Percentiles rank a stretch among this genome's conserved stretches.
Evolutionary conservation across 306 rosid genomes (phyloP).

Genomic region (Lathyrus aphaca): DNA sequence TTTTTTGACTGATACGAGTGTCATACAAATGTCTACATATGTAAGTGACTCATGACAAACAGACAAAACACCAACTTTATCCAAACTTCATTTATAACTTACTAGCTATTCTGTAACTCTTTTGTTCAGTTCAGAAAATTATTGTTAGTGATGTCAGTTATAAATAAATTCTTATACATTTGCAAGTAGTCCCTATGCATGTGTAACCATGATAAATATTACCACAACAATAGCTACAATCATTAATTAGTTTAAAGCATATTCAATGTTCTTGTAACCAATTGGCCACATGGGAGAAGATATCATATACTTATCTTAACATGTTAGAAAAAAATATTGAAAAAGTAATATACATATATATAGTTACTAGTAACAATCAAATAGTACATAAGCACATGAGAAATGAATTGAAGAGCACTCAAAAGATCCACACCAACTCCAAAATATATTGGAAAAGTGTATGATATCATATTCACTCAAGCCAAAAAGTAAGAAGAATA

Average conservation of each 20-base stretch:
- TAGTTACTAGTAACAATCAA: slow-evolving; percentile 27
- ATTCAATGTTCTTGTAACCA: slow-evolving; percentile 5
- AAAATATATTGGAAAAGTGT: slow-evolving; percentile 38
- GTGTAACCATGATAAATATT: slow-evolving; percentile 35
- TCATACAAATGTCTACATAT: too few species aligned
- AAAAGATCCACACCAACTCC: slow-evolving; percentile 52
- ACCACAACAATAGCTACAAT: not conserved
- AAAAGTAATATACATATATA: slow-evolving; percentile 5
- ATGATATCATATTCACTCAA: slow-evolving; percentile 33
- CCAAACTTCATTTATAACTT: too few species aligned
- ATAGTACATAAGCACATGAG: slow-evolving; percentile 52
- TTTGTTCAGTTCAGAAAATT: slow-evolving; percentile 18
- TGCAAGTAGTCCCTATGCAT: slow-evolving; percentile 26
- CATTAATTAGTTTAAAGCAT: not conserved
- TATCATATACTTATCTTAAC: slow-evolving; percentile 40
- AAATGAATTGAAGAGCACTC: slow-evolving; percentile 52
- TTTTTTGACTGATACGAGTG: too few species aligned
- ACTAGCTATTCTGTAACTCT: slow-evolving; percentile 11
- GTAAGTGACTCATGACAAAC: too few species aligned
- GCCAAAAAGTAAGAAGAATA: slow-evolving; percentile 44
- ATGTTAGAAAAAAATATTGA: slow-evolving; percentile 30
- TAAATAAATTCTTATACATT: slow-evolving; percentile 1
- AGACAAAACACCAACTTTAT: too few species aligned
- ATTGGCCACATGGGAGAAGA: slow-evolving; percentile 52
- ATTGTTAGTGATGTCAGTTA: slow-evolving; percentile 21